A percentile compares a stretch with the other conserved stretches of the same genome.
Evolutionary conservation across 2,329 filamentous ascomycete genomes (phyloP).

Genomic region (Fusarium begoniae): DNA sequence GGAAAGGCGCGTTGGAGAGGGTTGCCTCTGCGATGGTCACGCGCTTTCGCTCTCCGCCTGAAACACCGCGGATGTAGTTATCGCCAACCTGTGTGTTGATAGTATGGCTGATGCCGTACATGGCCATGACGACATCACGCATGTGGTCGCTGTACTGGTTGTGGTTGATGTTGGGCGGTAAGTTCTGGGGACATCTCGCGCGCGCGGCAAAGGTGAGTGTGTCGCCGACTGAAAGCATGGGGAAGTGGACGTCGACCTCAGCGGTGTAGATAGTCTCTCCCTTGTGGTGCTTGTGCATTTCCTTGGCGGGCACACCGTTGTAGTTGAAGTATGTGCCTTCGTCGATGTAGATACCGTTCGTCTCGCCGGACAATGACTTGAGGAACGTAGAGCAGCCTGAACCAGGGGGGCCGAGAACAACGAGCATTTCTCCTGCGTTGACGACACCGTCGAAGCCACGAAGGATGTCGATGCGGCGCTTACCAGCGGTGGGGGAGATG

Average conservation of each 20-base stretch:
- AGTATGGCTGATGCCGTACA: constrained; percentile 78
- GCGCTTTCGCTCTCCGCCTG: constrained; percentile 80
- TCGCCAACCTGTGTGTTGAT: constrained; percentile 77
- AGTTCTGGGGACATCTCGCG: constrained; percentile 67
- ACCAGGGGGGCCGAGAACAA: constrained; percentile 72
- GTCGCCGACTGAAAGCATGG: constrained; percentile 70
- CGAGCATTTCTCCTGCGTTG: constrained; percentile 73
- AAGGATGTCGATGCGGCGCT: constrained; percentile 57
- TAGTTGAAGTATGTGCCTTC: constrained; percentile 44
- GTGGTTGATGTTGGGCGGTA: constrained; percentile 63
- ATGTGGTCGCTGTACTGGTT: constrained; percentile 66
- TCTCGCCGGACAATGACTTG: constrained; percentile 66
- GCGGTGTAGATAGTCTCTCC: constrained; percentile 36
- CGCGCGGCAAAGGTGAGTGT: constrained; percentile 71
- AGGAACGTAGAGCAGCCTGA: constrained; percentile 74
- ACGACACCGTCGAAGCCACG: constrained; percentile 71
- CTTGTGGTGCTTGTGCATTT: constrained; percentile 34
- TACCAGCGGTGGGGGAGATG: neutral
- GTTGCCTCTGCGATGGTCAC: constrained; percentile 79
- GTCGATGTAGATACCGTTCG: constrained; percentile 69
- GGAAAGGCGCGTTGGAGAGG: constrained; percentile 58
- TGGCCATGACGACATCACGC: constrained; percentile 67
- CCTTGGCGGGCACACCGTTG: constrained; percentile 24
- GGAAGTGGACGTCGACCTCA: constrained; percentile 44
- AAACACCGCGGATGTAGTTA: constrained; percentile 74